Conservation (phyloP, 2,329 filamentous ascomycete species). For the Botrytis porri region DNA sequence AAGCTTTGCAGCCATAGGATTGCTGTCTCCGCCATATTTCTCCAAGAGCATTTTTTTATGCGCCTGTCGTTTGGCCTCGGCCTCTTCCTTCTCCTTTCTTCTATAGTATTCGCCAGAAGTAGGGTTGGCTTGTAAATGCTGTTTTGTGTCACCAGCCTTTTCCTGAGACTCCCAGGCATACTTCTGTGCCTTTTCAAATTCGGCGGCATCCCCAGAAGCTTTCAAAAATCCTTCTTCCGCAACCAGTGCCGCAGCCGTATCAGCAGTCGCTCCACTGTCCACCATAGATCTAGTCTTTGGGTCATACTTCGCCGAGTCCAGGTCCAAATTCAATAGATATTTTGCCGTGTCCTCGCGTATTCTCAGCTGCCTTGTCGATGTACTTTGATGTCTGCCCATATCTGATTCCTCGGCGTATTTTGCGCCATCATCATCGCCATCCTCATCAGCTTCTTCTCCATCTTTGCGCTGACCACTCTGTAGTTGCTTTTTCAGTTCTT, state of each 20-base stretch:
- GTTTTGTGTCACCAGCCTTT: constrained; percentile 68
- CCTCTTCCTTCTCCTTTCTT: constrained; percentile 75
- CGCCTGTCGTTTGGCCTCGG: constrained; percentile 64
- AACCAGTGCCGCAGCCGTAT: constrained; percentile 77
- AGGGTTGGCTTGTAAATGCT: constrained; percentile 94
- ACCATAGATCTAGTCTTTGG: constrained; percentile 93
- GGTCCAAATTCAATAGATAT: constrained; percentile 89
- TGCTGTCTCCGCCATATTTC: constrained; percentile 74
- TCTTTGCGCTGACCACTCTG: constrained; percentile 45
- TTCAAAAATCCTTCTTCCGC: constrained; percentile 92
- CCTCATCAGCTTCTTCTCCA: constrained; percentile 50
- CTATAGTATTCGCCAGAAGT: constrained; percentile 84
- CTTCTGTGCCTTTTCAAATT: constrained; percentile 83
- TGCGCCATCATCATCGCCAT: constrained; percentile 55
- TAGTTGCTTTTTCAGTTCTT: constrained; percentile 62
- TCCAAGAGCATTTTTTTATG: constrained; percentile 69
- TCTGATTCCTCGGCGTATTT: constrained; percentile 94
- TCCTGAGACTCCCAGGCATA: constrained; percentile 98
- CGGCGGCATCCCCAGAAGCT: constrained; percentile 83
- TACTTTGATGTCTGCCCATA: constrained; percentile 91
- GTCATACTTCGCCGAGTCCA: constrained; percentile 96
- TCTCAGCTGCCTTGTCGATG: constrained; percentile 83
- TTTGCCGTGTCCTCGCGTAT: constrained; percentile 97
- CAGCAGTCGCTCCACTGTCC: constrained; percentile 74
- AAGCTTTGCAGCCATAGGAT: constrained; percentile 56